Percentiles rank a stretch among this genome's conserved stretches.
phyloP scores from a whole-genome alignment of 352 stramenopile species.

The Globisporangium parvum region DNA sequence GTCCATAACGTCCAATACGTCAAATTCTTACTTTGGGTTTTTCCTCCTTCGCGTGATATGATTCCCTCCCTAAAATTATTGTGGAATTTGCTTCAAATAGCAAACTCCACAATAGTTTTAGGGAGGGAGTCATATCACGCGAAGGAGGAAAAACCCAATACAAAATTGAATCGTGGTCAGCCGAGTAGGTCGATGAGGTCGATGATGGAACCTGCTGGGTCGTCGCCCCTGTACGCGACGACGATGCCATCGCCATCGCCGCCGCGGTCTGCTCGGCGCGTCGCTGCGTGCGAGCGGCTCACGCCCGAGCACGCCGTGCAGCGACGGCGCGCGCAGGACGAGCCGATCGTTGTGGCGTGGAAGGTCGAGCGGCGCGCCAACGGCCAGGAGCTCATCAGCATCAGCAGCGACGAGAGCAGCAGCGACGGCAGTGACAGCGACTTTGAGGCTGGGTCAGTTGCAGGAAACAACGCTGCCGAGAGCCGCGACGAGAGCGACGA shows the following conservation, averaged over 20 bases:
- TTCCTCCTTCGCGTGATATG: too few relatives aligned
- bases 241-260: not conserved
- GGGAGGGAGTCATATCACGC: too few relatives aligned
- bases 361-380: constrained; percentile 39
- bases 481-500: constrained; percentile 3
- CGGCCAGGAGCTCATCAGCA: constrained; percentile 53
- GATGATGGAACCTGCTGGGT: too few relatives aligned
- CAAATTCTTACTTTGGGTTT: too few relatives aligned
- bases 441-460: not conserved
- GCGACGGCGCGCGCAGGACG: constrained; percentile 75
- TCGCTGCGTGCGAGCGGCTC: constrained; percentile 16
- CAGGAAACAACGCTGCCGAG: not conserved
- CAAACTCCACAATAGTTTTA: too few relatives aligned
- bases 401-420: constrained; percentile 32
- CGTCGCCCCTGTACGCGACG: not conserved
- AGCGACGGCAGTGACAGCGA: constrained; percentile 13
- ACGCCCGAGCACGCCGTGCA: constrained; percentile 39
- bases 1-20: too few relatives aligned
- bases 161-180: too few relatives aligned
- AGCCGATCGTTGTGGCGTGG: constrained; percentile 74
- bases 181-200: too few relatives aligned
- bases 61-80: too few relatives aligned
- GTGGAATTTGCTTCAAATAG: too few relatives aligned
- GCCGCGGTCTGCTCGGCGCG: not conserved
- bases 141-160: too few relatives aligned